Conservation (phyloP, 1,284 basidiomycete genomes). For the Vanrija sp. region DNA sequence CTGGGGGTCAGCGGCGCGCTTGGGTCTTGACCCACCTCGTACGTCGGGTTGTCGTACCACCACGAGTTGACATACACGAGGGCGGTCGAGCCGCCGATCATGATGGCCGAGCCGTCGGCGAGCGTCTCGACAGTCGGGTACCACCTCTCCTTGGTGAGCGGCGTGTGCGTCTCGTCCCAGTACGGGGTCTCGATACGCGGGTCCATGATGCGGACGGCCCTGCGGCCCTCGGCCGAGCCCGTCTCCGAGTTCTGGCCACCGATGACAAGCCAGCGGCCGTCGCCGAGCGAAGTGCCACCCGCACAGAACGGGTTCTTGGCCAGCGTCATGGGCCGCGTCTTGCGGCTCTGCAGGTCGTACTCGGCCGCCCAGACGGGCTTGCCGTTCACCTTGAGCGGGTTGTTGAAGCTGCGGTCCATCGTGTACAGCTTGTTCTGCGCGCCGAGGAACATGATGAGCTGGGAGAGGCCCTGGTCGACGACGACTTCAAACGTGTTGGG, state of each 20-base stretch:
- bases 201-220: conserved; percentile 60
- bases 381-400: conserved; percentile 23
- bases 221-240: conserved; percentile 53
- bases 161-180: conserved; percentile 52
- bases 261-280: conserved; percentile 54
- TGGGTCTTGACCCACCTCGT: conserved; percentile 64
- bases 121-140: conserved; percentile 61
- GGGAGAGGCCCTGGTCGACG: background rate
- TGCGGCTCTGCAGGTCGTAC: conserved; percentile 51
- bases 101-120: conserved; percentile 51
- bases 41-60: conserved; percentile 74
- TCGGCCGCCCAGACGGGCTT: conserved; percentile 51
- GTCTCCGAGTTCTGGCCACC: conserved; percentile 69
- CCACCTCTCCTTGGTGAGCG: conserved; percentile 79
- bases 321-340: conserved; percentile 60
- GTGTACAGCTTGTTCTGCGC: conserved; percentile 51
- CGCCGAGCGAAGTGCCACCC: conserved; percentile 52
- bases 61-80: conserved; percentile 61
- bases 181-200: conserved; percentile 64
- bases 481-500: background rate
- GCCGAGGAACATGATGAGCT: conserved; percentile 45
- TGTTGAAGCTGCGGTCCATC: conserved; percentile 42
- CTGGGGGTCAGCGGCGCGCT: conserved; percentile 60
- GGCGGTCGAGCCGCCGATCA: conserved; percentile 53
- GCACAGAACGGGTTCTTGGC: conserved; percentile 67